Conservation (phyloP, 495 filamentous ascomycete genomes). For the Sordaria brevicollis region DNA sequence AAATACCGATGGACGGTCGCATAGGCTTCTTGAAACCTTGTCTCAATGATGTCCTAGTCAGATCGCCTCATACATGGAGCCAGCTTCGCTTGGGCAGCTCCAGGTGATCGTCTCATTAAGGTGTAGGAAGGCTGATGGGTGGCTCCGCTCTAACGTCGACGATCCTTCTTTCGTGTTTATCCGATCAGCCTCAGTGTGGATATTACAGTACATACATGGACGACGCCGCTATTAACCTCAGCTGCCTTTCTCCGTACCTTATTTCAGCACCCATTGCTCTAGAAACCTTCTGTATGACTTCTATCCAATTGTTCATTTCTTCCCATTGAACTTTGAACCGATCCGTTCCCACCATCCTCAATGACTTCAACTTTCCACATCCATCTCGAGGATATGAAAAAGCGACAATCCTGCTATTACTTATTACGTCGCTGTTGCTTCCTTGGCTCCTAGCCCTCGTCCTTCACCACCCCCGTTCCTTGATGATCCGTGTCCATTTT, state of each 20-base stretch:
- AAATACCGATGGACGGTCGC: neutral
- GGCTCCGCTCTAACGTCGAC: neutral
- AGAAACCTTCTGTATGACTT: neutral
- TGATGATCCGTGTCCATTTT: too few species aligned
- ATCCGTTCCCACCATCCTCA: neutral
- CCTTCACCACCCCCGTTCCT: too few species aligned
- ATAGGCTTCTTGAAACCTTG: neutral
- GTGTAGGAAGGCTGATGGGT: neutral
- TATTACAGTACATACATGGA: neutral
- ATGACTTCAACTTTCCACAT: too few species aligned
- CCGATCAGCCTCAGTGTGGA: neutral
- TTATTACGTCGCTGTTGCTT: too few species aligned
- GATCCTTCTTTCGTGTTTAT: neutral
- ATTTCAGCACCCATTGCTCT: neutral
- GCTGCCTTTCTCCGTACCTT: neutral
- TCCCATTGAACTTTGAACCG: neutral
- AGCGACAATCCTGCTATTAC: too few species aligned
- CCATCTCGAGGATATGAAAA: too few species aligned
- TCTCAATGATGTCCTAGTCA: neutral
- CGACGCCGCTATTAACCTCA: neutral
- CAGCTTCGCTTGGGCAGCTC: neutral
- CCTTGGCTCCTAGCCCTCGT: too few species aligned
- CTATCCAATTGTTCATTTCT: neutral
- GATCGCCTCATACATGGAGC: neutral
- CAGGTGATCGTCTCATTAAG: neutral